Evolutionary conservation across 2,329 filamentous ascomycete species (phyloP), one percentile per base, ranked within the genome.

Genomic region (Arthroderma sp.): DNA sequence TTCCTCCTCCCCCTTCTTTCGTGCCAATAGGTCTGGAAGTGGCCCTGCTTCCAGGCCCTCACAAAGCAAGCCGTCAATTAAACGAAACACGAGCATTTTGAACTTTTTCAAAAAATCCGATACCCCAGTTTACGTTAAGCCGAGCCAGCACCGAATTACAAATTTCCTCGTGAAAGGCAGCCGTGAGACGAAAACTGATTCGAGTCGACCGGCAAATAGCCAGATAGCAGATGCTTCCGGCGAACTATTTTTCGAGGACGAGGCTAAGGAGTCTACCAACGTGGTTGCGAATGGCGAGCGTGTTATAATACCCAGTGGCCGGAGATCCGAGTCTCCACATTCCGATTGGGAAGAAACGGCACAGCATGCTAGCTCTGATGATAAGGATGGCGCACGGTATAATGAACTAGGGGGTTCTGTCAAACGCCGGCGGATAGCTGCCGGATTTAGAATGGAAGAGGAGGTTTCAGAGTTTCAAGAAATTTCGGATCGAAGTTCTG

Each of bases 51-150:
- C 32, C 10, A 40, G 30, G 22, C 3, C 11, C 15, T 22, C 15
- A 8, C 9, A 11, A 32, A 38, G 31, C 27, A 47, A 43, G 7
- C 28, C 44, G 6, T 22, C 41, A 6, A 9, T 32, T 5, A 49
- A 44, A 41, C 38, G 43, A 28, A 85, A 84, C 53, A 69, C 71
- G 5, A 85, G 79, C 50, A 85, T 86, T 30, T 63, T 85, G 9
- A 85, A 64, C 50, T 87, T 85, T 60, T 87, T 87, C 58, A 79
- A 83, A 55, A 86, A 85, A 56, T 70, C 75, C 0, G 73, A 77
- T 34, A 73, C 74, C 8, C 62, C 63, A 0, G 62, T 43, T 66
- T 73, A 46, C 71, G 32, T 34, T 15, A 58, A 51, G 5, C 59
- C 56, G 29, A 59, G 52, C 27, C 63, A 78, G 45, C 67, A 70